Conservation (phyloP, 2,329 filamentous ascomycete genomes). For the Trichoderma koningiopsis region DNA sequence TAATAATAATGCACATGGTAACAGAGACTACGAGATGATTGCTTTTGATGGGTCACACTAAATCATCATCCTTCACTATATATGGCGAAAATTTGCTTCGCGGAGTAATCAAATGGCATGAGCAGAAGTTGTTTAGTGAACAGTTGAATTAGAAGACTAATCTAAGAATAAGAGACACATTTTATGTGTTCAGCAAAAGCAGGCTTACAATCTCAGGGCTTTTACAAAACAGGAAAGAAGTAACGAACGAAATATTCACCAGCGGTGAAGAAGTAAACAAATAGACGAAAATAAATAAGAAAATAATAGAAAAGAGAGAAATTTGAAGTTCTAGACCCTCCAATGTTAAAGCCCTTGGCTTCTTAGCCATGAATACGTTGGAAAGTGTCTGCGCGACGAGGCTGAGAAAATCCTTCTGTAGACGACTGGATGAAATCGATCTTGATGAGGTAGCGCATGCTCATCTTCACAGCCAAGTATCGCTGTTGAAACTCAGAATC, state of each 20-base stretch:
- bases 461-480: slow-evolving; percentile 18
- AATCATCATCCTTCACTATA: background rate
- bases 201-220: background rate
- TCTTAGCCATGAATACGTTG: slow-evolving; percentile 12
- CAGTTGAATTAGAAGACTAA: background rate
- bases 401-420: slow-evolving; percentile 11
- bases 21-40: background rate
- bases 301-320: background rate
- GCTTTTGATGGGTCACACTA: background rate
- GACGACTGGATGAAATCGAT: slow-evolving; percentile 22
- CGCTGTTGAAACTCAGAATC: slow-evolving; percentile 4
- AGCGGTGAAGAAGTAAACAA: background rate
- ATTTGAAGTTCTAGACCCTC: background rate
- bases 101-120: background rate
- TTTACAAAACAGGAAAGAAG: background rate
- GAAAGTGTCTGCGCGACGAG: slow-evolving; percentile 18
- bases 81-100: background rate
- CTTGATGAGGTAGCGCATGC: slow-evolving; percentile 20
- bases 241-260: background rate
- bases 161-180: background rate
- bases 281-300: background rate
- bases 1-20: background rate
- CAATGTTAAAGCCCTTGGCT: background rate
- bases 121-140: background rate
- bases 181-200: background rate